Evolutionary conservation across 306 rosid species (phyloP).

Genomic region (Prunus kanzakura): DNA sequence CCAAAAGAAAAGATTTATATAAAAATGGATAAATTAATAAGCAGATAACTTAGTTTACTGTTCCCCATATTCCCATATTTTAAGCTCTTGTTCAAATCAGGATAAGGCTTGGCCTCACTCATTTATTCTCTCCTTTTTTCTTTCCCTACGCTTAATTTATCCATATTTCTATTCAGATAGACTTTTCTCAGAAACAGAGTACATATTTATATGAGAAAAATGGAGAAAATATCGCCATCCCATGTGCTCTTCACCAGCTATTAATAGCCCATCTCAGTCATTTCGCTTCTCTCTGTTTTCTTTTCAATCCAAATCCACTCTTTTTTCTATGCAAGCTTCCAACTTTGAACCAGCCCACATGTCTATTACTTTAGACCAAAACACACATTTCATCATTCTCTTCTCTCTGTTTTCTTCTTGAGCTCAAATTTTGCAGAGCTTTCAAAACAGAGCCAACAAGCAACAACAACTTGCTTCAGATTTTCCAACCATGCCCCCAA

Average conservation of each 20-base stretch:
- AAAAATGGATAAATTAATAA: background rate
- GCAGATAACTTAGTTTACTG: slow-evolving; percentile 34
- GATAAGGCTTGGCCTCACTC: slow-evolving; percentile 42
- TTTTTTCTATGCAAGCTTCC: background rate
- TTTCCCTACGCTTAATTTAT: slow-evolving; percentile 1
- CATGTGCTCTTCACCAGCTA: slow-evolving; percentile 44
- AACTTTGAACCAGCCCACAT: slow-evolving; percentile 22
- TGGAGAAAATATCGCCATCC: slow-evolving; percentile 39
- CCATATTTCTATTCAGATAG: background rate
- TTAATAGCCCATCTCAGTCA: slow-evolving; percentile 22
- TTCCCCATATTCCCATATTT: background rate
- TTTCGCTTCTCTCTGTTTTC: background rate
- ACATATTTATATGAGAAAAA: background rate
- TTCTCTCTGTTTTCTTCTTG: slow-evolving; percentile 21
- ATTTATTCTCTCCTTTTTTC: slow-evolving; percentile 21
- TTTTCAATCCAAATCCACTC: background rate
- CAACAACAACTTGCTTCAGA: slow-evolving; percentile 1
- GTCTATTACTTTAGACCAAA: slow-evolving; percentile 44
- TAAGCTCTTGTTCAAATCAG: slow-evolving; percentile 2
- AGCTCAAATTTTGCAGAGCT: slow-evolving; percentile 36
- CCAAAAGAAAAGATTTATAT: background rate
- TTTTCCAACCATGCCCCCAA: slow-evolving; percentile 29
- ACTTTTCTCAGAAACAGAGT: background rate
- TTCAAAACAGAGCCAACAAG: slow-evolving; percentile 27
- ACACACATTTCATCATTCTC: background rate